Conservation (phyloP, 1,284 basidiomycete genomes). For the Xerocomus amazonicus region DNA sequence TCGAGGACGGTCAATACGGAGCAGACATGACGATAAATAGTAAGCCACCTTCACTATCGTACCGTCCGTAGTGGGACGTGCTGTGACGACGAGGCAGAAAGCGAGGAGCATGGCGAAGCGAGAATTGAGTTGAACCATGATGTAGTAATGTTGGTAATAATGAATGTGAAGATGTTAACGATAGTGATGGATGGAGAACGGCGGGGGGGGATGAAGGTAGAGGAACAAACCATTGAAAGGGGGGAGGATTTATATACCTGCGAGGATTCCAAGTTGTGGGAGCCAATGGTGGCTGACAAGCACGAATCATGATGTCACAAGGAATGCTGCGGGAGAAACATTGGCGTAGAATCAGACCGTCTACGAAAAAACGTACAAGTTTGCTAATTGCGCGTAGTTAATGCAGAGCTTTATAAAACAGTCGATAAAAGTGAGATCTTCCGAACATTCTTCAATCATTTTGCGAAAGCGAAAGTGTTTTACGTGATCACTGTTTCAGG, state of each 20-base stretch:
- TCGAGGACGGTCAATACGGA: constrained; percentile 7
- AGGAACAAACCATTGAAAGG: neutral
- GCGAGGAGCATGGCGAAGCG: constrained; percentile 31
- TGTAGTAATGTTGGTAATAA: constrained; percentile 27
- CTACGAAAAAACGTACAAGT: no score
- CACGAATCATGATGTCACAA: constrained; percentile 18
- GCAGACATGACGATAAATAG: neutral
- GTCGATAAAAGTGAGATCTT: no score
- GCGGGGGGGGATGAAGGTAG: neutral
- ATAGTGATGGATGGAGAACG: constrained; percentile 15
- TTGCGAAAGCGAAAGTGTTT: no score
- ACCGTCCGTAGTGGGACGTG: constrained; percentile 18
- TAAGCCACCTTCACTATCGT: constrained; percentile 14
- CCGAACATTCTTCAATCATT: no score
- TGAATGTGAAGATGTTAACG: constrained; percentile 22
- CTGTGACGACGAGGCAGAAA: constrained; percentile 25
- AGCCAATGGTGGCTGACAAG: constrained; percentile 19
- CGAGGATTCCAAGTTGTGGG: neutral
- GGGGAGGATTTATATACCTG: constrained; percentile 24
- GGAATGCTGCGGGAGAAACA: neutral
- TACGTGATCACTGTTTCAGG: no score
- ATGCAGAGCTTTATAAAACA: no score
- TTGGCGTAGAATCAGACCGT: no score
- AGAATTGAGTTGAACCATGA: constrained; percentile 28
- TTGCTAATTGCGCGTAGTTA: no score